A percentile compares a stretch with the other conserved stretches of the same genome.
Conservation (phyloP, 1,284 basidiomycete genomes). For the Tremellales sp. region DNA sequence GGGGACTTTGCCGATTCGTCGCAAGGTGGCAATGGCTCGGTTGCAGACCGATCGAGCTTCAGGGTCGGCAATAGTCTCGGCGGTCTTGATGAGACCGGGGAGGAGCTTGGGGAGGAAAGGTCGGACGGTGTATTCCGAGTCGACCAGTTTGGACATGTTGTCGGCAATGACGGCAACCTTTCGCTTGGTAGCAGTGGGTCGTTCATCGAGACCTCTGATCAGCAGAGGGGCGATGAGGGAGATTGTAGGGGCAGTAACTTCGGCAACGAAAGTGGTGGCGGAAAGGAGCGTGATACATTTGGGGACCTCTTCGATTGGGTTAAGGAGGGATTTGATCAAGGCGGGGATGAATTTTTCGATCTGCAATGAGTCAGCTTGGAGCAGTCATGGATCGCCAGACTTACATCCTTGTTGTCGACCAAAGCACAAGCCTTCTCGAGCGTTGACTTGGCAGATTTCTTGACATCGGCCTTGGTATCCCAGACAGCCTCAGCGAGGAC, state of each 20-base stretch:
- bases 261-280: constrained; percentile 99
- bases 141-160: constrained; percentile 98
- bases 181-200: constrained; percentile 91
- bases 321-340: constrained; percentile 93
- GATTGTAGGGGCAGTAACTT: constrained; percentile 98
- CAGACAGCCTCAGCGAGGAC: constrained; percentile 94
- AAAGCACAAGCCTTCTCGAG: constrained; percentile 90
- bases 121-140: constrained; percentile 88
- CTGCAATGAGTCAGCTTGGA: constrained; percentile 5
- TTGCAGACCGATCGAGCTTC: constrained; percentile 87
- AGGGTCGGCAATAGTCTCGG: constrained; percentile 87
- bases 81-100: constrained; percentile 90
- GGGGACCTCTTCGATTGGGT: constrained; percentile 99
- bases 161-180: constrained; percentile 96
- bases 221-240: constrained; percentile 98
- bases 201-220: constrained; percentile 91
- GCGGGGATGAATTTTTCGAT: constrained; percentile 86
- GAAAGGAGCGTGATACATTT: constrained; percentile 94
- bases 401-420: constrained; percentile 98
- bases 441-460: constrained; percentile 95
- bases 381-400: constrained; percentile 16
- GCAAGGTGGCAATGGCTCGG: constrained; percentile 86
- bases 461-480: constrained; percentile 99
- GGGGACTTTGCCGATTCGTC: constrained; percentile 85
- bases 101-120: constrained; percentile 95